Evolutionary conservation across 1,284 basidiomycete genomes (phyloP).

Genomic region (Fereydounia khargensis): DNA sequence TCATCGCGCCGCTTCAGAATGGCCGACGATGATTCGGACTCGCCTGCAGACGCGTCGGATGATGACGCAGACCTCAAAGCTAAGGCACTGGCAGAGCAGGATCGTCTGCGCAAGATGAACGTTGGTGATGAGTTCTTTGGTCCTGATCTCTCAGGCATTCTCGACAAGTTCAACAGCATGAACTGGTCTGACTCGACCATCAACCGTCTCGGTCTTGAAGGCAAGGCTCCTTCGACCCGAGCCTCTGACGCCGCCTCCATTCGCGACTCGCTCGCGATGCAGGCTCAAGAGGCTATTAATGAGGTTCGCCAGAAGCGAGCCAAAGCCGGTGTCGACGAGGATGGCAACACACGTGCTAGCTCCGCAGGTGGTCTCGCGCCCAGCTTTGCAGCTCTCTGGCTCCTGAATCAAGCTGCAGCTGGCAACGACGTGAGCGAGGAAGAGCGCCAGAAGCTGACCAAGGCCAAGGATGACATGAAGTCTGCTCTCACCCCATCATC

Average conservation of each 20-base stretch:
- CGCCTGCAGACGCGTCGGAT: constrained; percentile 21
- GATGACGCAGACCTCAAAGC: constrained; percentile 40
- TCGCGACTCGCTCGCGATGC: neutral
- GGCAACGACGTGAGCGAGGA: constrained; percentile 1
- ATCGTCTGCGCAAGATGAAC: constrained; percentile 47
- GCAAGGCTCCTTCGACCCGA: neutral
- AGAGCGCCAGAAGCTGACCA: neutral
- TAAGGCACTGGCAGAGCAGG: constrained; percentile 41
- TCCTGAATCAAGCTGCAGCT: constrained; percentile 36
- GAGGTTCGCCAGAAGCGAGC: constrained; percentile 39
- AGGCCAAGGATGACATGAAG: neutral
- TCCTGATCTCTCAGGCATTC: constrained; percentile 25
- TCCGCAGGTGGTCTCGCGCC: constrained; percentile 35
- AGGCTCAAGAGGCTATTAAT: constrained; percentile 35
- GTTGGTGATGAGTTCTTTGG: constrained; percentile 54
- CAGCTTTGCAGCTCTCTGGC: constrained; percentile 46
- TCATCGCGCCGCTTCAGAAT: constrained; percentile 9
- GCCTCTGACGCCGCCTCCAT: neutral
- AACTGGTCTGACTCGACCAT: constrained; percentile 24
- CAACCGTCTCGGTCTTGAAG: constrained; percentile 14
- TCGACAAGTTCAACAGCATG: constrained; percentile 39
- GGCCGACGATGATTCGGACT: constrained; percentile 32
- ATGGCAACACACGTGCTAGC: constrained; percentile 22
- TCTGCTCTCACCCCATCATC: neutral
- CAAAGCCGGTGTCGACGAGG: constrained; percentile 6